A percentile compares a stretch with the other conserved stretches of the same genome.
These are phyloP conservation scores for Backusella sp. DNA, from an alignment of 192 early-diverging fungal genomes.

Conservation along the genomic window DNA sequence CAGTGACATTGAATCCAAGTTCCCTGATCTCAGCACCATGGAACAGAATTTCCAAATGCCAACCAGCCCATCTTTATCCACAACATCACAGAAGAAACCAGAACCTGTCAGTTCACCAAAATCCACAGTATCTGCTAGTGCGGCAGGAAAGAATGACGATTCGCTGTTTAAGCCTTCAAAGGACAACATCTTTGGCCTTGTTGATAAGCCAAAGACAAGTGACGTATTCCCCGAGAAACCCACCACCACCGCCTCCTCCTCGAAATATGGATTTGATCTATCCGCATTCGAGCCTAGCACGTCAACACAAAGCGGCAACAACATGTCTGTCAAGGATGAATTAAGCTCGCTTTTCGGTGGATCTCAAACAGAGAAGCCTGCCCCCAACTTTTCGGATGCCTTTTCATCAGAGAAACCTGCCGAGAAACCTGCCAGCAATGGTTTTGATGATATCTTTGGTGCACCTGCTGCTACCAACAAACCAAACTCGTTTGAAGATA, in stretches of 20 bases:
- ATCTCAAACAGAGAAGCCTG: neutral
- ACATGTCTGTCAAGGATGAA: slow-evolving; percentile 17
- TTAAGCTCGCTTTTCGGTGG: slow-evolving; percentile 22
- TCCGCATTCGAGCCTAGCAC: slow-evolving; percentile 18
- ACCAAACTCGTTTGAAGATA: slow-evolving; percentile 2
- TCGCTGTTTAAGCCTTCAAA: neutral
- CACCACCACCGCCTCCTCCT: neutral
- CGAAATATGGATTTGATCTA: slow-evolving; percentile 37
- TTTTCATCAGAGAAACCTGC: neutral
- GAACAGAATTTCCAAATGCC: slow-evolving; percentile 29
- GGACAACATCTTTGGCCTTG: neutral
- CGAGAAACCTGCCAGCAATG: neutral
- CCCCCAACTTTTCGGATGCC: neutral
- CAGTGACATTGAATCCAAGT: slow-evolving; percentile 37
- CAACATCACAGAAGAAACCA: neutral
- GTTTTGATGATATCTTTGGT: slow-evolving; percentile 7
- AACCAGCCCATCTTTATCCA: neutral
- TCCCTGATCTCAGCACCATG: slow-evolving; percentile 38
- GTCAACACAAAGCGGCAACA: neutral
- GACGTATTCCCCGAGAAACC: neutral
- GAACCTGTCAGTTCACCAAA: neutral
- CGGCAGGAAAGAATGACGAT: neutral
- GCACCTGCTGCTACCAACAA: neutral
- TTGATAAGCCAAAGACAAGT: neutral
- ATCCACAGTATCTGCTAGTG: neutral